A percentile compares a stretch with the other conserved stretches of the same genome.
These are phyloP conservation scores for Kwoniella shandongensis DNA, from an alignment of 768 basidiomycete genomes.

Conservation along the genomic window DNA sequence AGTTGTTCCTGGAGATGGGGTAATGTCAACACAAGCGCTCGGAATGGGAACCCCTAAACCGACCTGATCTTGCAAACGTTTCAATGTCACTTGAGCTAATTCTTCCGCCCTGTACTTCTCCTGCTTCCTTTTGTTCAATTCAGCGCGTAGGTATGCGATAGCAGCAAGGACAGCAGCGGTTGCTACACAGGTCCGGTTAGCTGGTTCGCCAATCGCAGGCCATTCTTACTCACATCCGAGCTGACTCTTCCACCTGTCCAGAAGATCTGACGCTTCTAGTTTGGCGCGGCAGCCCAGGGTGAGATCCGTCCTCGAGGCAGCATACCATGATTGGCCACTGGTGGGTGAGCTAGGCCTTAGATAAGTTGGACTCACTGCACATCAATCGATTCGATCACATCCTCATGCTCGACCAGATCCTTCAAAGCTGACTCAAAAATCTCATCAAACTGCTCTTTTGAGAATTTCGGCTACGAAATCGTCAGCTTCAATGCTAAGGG, in stretches of 20 bases:
- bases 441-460: conserved; percentile 47
- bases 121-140: conserved; percentile 26
- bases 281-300: conserved; percentile 53
- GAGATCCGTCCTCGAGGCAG: conserved; percentile 52
- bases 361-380: conserved; percentile 42
- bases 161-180: conserved; percentile 29
- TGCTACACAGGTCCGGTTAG: conserved; percentile 13
- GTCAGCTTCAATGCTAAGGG: conserved; percentile 3
- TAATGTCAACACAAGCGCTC: not conserved
- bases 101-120: conserved; percentile 52
- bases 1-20: conserved; percentile 38
- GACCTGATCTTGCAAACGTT: conserved; percentile 50
- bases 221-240: conserved; percentile 42
- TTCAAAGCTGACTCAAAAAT: conserved; percentile 53
- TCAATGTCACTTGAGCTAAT: conserved; percentile 46
- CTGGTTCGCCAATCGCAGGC: not conserved
- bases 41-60: conserved; percentile 6
- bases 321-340: conserved; percentile 52
- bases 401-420: conserved; percentile 54
- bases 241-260: conserved; percentile 50
- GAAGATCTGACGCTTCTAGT: conserved; percentile 36
- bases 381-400: conserved; percentile 48
- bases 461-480: conserved; percentile 28
- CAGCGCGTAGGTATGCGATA: conserved; percentile 36
- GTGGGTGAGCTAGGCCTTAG: not conserved